Conservation (phyloP, 441 rosid genomes). For the Gossypium laxum region DNA sequence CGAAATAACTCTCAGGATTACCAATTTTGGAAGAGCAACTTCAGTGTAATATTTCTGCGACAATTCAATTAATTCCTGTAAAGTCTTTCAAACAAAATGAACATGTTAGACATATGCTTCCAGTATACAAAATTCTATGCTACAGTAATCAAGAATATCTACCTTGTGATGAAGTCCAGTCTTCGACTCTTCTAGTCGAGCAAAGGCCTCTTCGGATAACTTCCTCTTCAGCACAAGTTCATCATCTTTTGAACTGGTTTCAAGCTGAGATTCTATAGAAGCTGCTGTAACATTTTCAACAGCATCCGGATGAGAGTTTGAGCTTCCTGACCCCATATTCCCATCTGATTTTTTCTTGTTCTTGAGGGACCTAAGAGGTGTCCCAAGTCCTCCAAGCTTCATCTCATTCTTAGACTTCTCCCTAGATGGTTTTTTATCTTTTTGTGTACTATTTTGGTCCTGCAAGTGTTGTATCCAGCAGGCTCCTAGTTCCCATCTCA, state of each 20-base stretch:
- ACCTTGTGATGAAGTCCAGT: conserved; percentile 68
- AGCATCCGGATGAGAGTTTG: conserved; percentile 31
- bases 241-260: conserved; percentile 33
- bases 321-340: conserved; percentile 34
- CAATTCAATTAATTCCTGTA: conserved; percentile 54
- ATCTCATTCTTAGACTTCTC: conserved; percentile 73
- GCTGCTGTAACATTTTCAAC: conserved; percentile 33
- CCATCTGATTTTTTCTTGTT: conserved; percentile 59
- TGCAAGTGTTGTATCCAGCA: conserved; percentile 72
- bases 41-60: conserved; percentile 54
- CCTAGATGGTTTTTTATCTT: conserved; percentile 54
- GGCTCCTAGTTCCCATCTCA: conserved; percentile 78
- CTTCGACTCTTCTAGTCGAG: conserved; percentile 49
- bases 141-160: not conserved
- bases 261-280: conserved; percentile 40
- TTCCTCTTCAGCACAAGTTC: conserved; percentile 37
- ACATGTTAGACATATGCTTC: conserved; percentile 23
- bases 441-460: conserved; percentile 60
- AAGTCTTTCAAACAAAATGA: conserved; percentile 41
- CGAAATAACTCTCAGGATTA: conserved; percentile 21
- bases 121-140: conserved; percentile 1
- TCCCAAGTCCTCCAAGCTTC: conserved; percentile 97
- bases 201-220: conserved; percentile 54
- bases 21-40: conserved; percentile 64
- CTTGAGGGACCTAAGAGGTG: conserved; percentile 77